Percentiles rank a stretch among this genome's conserved stretches.
These are phyloP conservation scores for Fusarium foetens DNA, from an alignment of 2,329 filamentous ascomycete species.

Conservation along the genomic window DNA sequence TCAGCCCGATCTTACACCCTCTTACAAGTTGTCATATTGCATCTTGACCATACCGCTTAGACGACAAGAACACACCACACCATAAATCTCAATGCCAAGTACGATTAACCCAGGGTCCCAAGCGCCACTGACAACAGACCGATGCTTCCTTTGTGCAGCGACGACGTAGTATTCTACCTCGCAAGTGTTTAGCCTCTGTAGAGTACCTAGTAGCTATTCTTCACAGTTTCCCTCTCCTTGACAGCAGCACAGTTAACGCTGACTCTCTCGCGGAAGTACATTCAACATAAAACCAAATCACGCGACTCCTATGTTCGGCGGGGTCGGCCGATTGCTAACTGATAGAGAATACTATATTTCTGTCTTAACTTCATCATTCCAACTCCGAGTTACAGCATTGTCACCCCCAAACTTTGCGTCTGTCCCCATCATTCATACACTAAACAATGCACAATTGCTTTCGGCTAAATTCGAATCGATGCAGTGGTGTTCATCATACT, in stretches of 20 bases:
- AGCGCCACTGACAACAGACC: neutral
- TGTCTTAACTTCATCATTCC: neutral
- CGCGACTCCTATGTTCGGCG: neutral
- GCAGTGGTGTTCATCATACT: neutral
- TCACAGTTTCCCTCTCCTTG: neutral
- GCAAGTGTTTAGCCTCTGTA: too few relatives aligned
- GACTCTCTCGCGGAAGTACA: neutral
- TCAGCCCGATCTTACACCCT: conserved; percentile 3
- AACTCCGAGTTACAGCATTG: neutral
- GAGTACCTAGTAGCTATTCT: neutral
- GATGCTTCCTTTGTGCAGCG: neutral
- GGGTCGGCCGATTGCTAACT: neutral
- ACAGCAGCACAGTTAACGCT: neutral
- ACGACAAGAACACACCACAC: neutral
- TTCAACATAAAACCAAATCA: neutral
- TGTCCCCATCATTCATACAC: neutral
- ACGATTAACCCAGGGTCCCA: neutral
- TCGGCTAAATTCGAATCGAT: neutral
- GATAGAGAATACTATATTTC: neutral
- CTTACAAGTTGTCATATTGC: neutral
- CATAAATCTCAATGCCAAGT: conserved; percentile 15
- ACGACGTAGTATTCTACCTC: neutral
- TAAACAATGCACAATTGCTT: neutral
- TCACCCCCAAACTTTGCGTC: neutral
- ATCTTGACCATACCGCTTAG: neutral